Evolutionary conservation across 2,329 filamentous ascomycete species (phyloP).

Genomic region (Pezicula radicicola): DNA sequence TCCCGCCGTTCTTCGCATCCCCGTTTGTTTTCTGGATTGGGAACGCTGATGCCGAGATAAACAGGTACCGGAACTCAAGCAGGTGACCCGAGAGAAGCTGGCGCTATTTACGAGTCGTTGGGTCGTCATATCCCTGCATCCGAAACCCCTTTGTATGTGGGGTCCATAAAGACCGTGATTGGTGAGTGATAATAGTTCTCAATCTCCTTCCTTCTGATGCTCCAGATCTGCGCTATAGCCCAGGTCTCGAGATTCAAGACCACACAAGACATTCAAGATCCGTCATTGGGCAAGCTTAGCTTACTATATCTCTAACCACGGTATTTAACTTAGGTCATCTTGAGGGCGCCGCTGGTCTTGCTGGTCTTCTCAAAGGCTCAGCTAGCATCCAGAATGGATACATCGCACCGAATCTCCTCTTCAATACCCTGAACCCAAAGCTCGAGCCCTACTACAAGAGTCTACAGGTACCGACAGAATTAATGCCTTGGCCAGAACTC

Average conservation of each 20-base stretch:
- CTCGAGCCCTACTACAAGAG: constrained; percentile 12
- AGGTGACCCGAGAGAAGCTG: constrained; percentile 22
- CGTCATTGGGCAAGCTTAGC: too few relatives aligned
- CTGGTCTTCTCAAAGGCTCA: constrained; percentile 20
- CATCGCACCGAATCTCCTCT: constrained; percentile 22
- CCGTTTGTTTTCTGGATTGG: too few relatives aligned
- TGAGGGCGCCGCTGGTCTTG: constrained; percentile 20
- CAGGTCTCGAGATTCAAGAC: too few relatives aligned
- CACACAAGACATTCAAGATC: too few relatives aligned
- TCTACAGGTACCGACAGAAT: background rate
- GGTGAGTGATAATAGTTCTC: background rate
- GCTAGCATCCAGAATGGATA: constrained; percentile 17
- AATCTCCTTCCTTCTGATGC: too few relatives aligned
- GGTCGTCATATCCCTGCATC: background rate
- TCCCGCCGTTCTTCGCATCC: too few relatives aligned
- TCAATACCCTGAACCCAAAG: constrained; percentile 30
- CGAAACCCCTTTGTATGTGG: background rate
- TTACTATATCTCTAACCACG: background rate
- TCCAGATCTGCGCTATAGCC: too few relatives aligned
- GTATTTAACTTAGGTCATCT: constrained; percentile 11
- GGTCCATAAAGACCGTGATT: constrained; percentile 15
- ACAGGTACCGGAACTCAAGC: constrained; percentile 22
- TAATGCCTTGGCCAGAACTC: background rate
- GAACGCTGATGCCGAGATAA: too few relatives aligned
- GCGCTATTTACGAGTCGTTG: constrained; percentile 13